Conservation (phyloP, 2,329 filamentous ascomycete genomes). For the Fusarium sororula region DNA sequence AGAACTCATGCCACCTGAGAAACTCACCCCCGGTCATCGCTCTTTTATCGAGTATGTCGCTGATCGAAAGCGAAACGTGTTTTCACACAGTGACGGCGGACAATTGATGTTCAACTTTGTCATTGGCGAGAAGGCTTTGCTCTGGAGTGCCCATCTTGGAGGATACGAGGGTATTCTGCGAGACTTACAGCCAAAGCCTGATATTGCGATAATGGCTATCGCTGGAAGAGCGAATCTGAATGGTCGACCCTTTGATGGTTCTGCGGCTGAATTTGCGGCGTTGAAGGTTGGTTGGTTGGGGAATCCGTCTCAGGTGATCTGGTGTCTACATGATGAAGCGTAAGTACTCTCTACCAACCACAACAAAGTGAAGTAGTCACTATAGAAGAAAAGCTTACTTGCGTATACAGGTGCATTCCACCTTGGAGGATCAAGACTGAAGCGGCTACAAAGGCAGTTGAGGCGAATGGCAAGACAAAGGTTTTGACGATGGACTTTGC, state of each 20-base stretch:
- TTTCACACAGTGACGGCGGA: neutral
- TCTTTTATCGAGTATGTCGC: neutral
- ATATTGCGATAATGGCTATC: neutral
- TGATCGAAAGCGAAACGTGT: neutral
- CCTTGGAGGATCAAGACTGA: neutral
- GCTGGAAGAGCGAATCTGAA: neutral
- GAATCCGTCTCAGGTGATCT: neutral
- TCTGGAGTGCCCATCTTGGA: neutral
- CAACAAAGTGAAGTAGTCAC: too few species aligned
- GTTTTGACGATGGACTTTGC: neutral
- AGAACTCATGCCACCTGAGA: neutral
- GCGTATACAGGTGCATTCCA: neutral
- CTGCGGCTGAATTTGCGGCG: neutral
- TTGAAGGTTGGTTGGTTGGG: neutral
- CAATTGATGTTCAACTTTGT: slow-evolving; percentile 1
- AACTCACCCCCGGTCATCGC: neutral
- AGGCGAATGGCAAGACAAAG: neutral
- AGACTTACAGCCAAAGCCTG: neutral
- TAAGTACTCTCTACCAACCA: neutral
- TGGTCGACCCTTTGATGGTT: neutral
- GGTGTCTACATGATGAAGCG: slow-evolving; percentile 7
- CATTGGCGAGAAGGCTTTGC: neutral
- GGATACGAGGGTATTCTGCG: neutral
- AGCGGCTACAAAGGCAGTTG: neutral
- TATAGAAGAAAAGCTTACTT: too few species aligned